phyloP scores from a whole-genome alignment of 2,329 filamentous ascomycete species.

The Botrytis deweyae region DNA sequence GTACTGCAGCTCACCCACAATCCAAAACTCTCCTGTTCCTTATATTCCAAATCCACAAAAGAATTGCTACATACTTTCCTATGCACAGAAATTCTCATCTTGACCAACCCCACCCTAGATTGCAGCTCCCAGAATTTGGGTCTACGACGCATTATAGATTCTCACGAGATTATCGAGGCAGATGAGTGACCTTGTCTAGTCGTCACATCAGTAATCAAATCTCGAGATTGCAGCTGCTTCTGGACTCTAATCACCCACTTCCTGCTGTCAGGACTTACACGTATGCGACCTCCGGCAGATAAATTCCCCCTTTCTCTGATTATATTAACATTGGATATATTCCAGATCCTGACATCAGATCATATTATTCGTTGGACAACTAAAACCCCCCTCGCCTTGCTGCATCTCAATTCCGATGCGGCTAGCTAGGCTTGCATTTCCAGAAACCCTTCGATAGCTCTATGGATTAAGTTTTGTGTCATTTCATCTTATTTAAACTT shows the following conservation, averaged over 20 bases:
- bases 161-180: neutral
- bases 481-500: neutral
- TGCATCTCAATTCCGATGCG: constrained; percentile 9
- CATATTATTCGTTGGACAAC: constrained; percentile 20
- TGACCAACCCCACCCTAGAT: neutral
- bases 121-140: neutral
- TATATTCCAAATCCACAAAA: neutral
- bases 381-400: neutral
- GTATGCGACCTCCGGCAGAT: neutral
- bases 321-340: constrained; percentile 12
- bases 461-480: neutral
- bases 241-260: neutral
- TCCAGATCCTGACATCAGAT: constrained; percentile 24
- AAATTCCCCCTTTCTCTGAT: neutral
- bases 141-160: neutral
- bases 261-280: neutral
- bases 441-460: constrained; percentile 16
- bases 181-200: neutral
- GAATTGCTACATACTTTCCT: neutral
- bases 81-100: constrained; percentile 1
- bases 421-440: constrained; percentile 1
- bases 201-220: neutral
- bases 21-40: neutral
- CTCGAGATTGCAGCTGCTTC: neutral
- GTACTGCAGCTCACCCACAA: constrained; percentile 7